Percentiles rank a stretch among this genome's conserved stretches.
Conservation (phyloP, 225 moss, liverwort and hornwort species). For the Ulota crispa region DNA sequence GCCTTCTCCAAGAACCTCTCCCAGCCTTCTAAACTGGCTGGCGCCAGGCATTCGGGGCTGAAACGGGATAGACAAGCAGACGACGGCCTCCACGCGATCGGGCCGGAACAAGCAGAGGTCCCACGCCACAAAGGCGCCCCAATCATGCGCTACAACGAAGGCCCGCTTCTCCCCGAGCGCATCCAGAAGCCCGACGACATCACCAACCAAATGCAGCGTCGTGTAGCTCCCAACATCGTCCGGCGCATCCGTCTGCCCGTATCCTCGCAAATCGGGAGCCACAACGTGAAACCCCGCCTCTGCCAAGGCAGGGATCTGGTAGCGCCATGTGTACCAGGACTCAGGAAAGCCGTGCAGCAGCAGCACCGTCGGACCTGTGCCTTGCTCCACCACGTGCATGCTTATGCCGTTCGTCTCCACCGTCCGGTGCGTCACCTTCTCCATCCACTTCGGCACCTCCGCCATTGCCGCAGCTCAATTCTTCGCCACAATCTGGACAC, state of each 20-base stretch:
- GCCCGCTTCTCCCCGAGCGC: slow-evolving; percentile 46
- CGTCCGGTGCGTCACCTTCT: slow-evolving; percentile 45
- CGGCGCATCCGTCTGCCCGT: slow-evolving; percentile 60
- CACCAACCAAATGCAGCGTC: slow-evolving; percentile 47
- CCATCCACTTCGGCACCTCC: slow-evolving; percentile 29
- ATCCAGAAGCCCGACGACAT: slow-evolving; percentile 52
- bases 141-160: slow-evolving; percentile 65
- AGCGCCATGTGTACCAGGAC: slow-evolving; percentile 69
- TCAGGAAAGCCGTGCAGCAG: slow-evolving; percentile 81
- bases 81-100: slow-evolving; percentile 55
- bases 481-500: not conserved
- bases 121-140: slow-evolving; percentile 51
- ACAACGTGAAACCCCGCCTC: slow-evolving; percentile 66
- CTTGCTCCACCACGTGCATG: slow-evolving; percentile 73
- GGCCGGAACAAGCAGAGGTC: slow-evolving; percentile 62
- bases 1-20: slow-evolving; percentile 39
- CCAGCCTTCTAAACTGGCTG: not conserved
- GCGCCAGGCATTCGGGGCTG: not conserved
- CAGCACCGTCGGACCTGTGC: slow-evolving; percentile 59
- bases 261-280: slow-evolving; percentile 70
- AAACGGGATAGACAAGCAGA: slow-evolving; percentile 44
- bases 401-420: slow-evolving; percentile 58
- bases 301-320: slow-evolving; percentile 57
- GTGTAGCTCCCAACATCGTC: slow-evolving; percentile 30
- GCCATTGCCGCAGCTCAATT: slow-evolving; percentile 18